A percentile compares a stretch with the other conserved stretches of the same genome.
These are phyloP conservation scores for Bolboschoenus planiculmis DNA, from an alignment of 176 grass and related monocot species.

Conservation along the genomic window DNA sequence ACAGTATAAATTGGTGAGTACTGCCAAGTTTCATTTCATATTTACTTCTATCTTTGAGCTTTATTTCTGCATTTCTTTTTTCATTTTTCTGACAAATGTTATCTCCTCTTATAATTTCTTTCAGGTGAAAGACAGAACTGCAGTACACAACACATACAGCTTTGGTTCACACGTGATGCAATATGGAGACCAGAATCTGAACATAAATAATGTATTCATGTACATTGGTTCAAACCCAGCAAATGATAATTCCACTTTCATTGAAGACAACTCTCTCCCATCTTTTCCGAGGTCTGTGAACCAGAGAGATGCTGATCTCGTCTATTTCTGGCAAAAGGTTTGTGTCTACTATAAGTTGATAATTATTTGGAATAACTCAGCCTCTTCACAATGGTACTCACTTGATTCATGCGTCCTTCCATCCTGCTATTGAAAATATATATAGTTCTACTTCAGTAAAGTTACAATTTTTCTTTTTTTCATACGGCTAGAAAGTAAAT, in stretches of 20 bases:
- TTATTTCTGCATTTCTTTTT: neutral
- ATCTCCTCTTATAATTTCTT: neutral
- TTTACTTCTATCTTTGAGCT: neutral
- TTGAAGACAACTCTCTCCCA: conserved; percentile 59
- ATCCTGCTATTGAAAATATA: neutral
- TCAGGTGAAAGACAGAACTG: conserved; percentile 75
- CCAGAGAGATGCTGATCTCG: conserved; percentile 90
- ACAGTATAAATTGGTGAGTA: conserved; percentile 71
- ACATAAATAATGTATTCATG: conserved; percentile 41
- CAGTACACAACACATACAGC: conserved; percentile 37
- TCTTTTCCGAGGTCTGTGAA: conserved; percentile 55
- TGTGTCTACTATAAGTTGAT: neutral
- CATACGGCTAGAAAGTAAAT: neutral
- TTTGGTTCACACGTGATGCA: conserved; percentile 96
- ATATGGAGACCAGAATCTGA: conserved; percentile 63
- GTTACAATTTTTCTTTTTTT: neutral
- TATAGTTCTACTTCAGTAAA: neutral
- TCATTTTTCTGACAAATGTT: neutral
- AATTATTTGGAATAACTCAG: neutral
- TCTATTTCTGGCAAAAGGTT: conserved; percentile 98
- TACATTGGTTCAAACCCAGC: conserved; percentile 91
- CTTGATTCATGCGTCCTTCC: neutral
- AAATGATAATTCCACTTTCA: conserved; percentile 59
- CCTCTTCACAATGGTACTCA: neutral
- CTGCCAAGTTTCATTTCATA: neutral